Evolutionary conservation across 2,329 filamentous ascomycete species (phyloP).

Genomic region (Trichoderma citrinoviride): DNA sequence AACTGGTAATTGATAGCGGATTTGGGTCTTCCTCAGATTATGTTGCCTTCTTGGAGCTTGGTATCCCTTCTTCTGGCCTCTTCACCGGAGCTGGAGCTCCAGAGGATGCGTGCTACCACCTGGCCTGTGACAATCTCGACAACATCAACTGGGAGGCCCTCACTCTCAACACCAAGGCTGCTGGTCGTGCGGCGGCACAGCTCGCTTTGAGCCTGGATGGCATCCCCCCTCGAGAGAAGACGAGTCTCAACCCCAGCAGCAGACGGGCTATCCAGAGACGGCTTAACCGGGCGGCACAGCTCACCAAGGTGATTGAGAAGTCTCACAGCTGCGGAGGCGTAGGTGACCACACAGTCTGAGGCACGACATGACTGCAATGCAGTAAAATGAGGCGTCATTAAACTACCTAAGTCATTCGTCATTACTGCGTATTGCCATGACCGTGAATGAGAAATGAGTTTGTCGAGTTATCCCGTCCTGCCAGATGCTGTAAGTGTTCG

Average conservation of each 20-base stretch:
- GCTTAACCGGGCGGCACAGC: constrained; percentile 30
- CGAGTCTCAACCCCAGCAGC: constrained; percentile 27
- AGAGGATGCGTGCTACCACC: constrained; percentile 40
- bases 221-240: constrained; percentile 35
- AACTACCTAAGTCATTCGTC: constrained; percentile 10
- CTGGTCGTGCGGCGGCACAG: constrained; percentile 50
- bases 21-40: constrained; percentile 41
- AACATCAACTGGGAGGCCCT: constrained; percentile 45
- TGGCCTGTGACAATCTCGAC: constrained; percentile 39
- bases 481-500: not conserved
- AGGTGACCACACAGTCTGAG: constrained; percentile 24
- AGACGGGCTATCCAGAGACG: constrained; percentile 28
- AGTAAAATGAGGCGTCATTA: not conserved
- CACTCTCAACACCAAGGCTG: constrained; percentile 42
- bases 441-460: not conserved
- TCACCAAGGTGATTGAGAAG: constrained; percentile 30
- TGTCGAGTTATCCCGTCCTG: not conserved
- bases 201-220: constrained; percentile 39
- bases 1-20: constrained; percentile 10
- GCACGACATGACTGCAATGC: not conserved
- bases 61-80: constrained; percentile 40
- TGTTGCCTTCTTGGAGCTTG: constrained; percentile 38
- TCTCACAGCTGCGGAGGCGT: constrained; percentile 31
- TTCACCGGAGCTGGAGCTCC: constrained; percentile 37
- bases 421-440: not conserved